Evolutionary conservation across 2,329 filamentous ascomycete genomes (phyloP).

Genomic region (Diplodia seriata): DNA sequence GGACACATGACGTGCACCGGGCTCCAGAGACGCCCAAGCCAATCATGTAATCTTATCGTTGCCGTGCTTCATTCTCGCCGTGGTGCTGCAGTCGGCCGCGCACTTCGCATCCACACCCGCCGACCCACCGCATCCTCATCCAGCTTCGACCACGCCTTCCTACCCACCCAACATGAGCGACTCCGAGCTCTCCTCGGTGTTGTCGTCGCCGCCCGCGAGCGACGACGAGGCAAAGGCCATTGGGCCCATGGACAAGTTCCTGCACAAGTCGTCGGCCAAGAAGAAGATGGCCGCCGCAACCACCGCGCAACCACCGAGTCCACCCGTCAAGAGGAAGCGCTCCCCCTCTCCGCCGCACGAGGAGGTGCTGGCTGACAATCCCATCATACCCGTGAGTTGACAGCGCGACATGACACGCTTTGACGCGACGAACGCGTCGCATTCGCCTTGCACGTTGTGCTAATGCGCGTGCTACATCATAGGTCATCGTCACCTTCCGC

Average conservation of each 20-base stretch:
- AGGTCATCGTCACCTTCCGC: slow-evolving; percentile 99
- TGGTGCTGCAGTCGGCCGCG: slow-evolving; percentile 29
- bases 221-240: slow-evolving; percentile 61
- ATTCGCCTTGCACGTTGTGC: slow-evolving; percentile 35
- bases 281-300: slow-evolving; percentile 45
- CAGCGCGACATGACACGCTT: slow-evolving; percentile 49
- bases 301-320: slow-evolving; percentile 50
- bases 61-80: slow-evolving; percentile 32
- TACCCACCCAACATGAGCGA: slow-evolving; percentile 57
- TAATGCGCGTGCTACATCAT: slow-evolving; percentile 43
- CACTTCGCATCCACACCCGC: slow-evolving; percentile 30
- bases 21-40: slow-evolving; percentile 22
- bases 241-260: slow-evolving; percentile 38
- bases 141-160: slow-evolving; percentile 3
- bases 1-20: slow-evolving; percentile 21
- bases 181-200: slow-evolving; percentile 61
- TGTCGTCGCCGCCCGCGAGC: slow-evolving; percentile 65
- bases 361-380: slow-evolving; percentile 86
- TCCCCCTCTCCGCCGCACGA: slow-evolving; percentile 89
- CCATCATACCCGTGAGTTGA: slow-evolving; percentile 84
- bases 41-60: slow-evolving; percentile 34
- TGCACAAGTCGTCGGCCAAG: slow-evolving; percentile 41
- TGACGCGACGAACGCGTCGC: slow-evolving; percentile 35
- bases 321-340: slow-evolving; percentile 71
- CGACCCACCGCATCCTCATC: slow-evolving; percentile 25